Evolutionary conservation across 345 rosid genomes (phyloP).

Genomic region (Kandelia obovata): DNA sequence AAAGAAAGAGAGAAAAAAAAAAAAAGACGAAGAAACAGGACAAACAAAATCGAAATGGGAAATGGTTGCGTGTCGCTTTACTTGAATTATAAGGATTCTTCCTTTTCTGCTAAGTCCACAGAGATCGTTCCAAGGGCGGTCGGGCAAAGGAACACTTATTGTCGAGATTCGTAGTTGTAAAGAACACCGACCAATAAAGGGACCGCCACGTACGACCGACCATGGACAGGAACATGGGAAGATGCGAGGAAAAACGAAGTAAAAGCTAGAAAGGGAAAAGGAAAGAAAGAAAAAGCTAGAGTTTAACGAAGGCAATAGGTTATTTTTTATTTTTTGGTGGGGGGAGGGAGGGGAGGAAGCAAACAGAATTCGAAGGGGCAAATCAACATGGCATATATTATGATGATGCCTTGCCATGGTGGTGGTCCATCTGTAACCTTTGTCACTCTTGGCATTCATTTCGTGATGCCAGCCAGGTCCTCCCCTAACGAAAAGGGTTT

Average conservation of each 20-base stretch:
- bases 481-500: too few species aligned
- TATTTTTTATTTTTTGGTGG: not conserved
- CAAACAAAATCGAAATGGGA: not conserved
- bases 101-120: not conserved
- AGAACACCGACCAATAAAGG: not conserved
- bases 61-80: not conserved
- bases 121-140: constrained; percentile 9
- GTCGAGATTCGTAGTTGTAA: constrained; percentile 5
- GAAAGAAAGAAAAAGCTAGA: not conserved
- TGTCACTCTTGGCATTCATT: too few species aligned
- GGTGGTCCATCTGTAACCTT: too few species aligned
- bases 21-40: not conserved
- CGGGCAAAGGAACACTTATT: constrained; percentile 13
- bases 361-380: too few species aligned
- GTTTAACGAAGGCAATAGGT: not conserved
- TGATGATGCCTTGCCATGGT: too few species aligned
- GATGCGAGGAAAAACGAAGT: constrained; percentile 1
- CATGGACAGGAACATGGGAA: not conserved
- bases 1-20: too few species aligned
- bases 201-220: constrained; percentile 25
- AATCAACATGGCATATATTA: too few species aligned
- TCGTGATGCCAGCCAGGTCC: too few species aligned
- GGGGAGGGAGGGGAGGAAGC: too few species aligned
- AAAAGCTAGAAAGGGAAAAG: not conserved
- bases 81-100: not conserved